Evolutionary conservation across 192 early-diverging fungal genomes (phyloP), one percentile per base, ranked within the genome.

Genomic region (Dissophora ornata): DNA sequence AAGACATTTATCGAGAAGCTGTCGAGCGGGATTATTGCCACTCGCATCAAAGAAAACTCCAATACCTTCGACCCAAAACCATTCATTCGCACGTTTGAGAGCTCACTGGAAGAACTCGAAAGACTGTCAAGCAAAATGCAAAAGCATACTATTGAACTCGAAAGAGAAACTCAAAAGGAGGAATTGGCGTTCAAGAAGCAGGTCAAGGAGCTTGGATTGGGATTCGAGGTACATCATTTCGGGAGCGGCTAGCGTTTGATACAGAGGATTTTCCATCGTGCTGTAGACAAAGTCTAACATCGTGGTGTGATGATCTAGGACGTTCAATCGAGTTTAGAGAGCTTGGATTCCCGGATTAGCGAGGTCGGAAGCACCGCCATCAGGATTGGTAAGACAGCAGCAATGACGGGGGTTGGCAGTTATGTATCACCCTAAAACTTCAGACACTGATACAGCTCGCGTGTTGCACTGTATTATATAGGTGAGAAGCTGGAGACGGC

Each of bases 401-500:
- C 19, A 36, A 15, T 36, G 7, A 16, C 12, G n/a, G n/a, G n/a
- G n/a, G n/a, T n/a, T n/a, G n/a, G n/a, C n/a, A n/a, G n/a, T n/a
- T n/a, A n/a, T n/a, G n/a, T n/a, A n/a, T n/a, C n/a, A n/a, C n/a
- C n/a, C n/a, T n/a, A n/a, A n/a, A n/a, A n/a, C n/a, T n/a, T n/a
- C n/a, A n/a, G n/a, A n/a, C n/a, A n/a, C n/a, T n/a, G n/a, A n/a
- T n/a, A n/a, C n/a, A n/a, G 22, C 42, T 4, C 46, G 38, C 47
- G 3, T 29, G 15, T 45, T 40, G 1, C 21, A 4, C 42, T 26
- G 1, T 4, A 1, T 22, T 57, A 42, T 22, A 10, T 60, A 91
- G 93, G 97, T 57, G 97, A 99, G 75, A 96, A 99, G 82, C 86
- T 99, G 40, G 97, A 99, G 70, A 96, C 91, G 0, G 93, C 97